Conservation (phyloP, 225 moss, liverwort and hornwort genomes). For the Rhytidiadelphus loreus region DNA sequence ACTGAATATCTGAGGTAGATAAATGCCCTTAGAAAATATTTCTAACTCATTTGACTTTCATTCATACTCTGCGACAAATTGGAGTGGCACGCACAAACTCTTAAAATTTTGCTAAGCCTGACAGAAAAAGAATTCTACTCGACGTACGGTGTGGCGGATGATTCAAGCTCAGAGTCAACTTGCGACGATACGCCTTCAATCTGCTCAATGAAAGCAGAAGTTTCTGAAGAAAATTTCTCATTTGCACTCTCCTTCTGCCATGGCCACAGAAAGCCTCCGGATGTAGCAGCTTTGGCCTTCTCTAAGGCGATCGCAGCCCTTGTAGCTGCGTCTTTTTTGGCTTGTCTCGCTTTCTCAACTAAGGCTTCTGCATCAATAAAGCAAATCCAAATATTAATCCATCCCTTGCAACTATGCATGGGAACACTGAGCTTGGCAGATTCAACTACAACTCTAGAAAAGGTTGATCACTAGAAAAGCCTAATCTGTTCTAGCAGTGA, state of each 20-base stretch:
- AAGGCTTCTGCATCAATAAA: not conserved
- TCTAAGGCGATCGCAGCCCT: conserved; percentile 1
- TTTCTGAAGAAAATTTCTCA: not conserved
- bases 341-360: not conserved
- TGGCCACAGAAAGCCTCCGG: not conserved
- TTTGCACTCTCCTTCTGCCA: not conserved
- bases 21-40: not conserved
- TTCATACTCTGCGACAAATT: too few relatives aligned
- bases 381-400: not conserved
- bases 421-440: not conserved
- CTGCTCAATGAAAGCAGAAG: not conserved
- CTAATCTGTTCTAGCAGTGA: not conserved
- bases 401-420: not conserved
- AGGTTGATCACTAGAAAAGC: not conserved
- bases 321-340: not conserved
- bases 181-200: not conserved
- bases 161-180: not conserved
- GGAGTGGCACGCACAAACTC: not conserved
- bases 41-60: not conserved
- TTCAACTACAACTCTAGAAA: not conserved
- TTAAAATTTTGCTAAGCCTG: not conserved
- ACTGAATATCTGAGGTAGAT: not conserved
- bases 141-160: not conserved
- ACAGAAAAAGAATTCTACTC: not conserved
- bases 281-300: not conserved